phyloP scores from a whole-genome alignment of 345 rosid genomes.

The Luvunga scandens region DNA sequence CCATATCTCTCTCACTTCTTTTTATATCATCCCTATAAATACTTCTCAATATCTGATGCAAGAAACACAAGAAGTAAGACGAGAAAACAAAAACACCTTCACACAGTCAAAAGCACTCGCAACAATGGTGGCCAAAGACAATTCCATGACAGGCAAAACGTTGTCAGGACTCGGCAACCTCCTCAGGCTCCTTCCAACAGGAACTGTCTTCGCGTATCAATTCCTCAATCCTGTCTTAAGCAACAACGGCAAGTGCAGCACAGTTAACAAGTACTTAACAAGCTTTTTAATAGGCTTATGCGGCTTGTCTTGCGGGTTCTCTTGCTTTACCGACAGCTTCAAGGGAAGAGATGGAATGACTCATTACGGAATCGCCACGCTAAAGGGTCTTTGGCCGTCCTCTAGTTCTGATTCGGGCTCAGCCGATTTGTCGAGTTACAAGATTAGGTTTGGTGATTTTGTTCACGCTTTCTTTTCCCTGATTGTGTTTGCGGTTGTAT shows the following conservation, averaged over 20 bases:
- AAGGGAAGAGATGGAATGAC: slow-evolving; percentile 38
- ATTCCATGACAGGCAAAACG: slow-evolving; percentile 41
- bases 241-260: slow-evolving; percentile 62
- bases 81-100: not conserved
- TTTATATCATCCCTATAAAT: no score
- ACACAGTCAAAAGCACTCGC: not conserved
- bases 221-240: slow-evolving; percentile 78
- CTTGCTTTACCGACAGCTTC: slow-evolving; percentile 77
- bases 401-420: slow-evolving; percentile 25
- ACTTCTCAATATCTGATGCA: not conserved
- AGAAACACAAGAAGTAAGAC: not conserved
- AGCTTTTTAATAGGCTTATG: slow-evolving; percentile 56
- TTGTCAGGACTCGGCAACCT: slow-evolving; percentile 62
- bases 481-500: slow-evolving; percentile 51
- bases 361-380: slow-evolving; percentile 62
- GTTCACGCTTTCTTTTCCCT: slow-evolving; percentile 55
- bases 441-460: slow-evolving; percentile 56
- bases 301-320: slow-evolving; percentile 62
- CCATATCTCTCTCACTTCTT: no score
- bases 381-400: slow-evolving; percentile 59
- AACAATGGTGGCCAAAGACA: slow-evolving; percentile 6
- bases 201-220: slow-evolving; percentile 75
- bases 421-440: slow-evolving; percentile 46
- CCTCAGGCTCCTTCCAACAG: slow-evolving; percentile 84
- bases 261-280: slow-evolving; percentile 49